phyloP scores from a whole-genome alignment of 768 basidiomycete species.

The Paxillus involutus region DNA sequence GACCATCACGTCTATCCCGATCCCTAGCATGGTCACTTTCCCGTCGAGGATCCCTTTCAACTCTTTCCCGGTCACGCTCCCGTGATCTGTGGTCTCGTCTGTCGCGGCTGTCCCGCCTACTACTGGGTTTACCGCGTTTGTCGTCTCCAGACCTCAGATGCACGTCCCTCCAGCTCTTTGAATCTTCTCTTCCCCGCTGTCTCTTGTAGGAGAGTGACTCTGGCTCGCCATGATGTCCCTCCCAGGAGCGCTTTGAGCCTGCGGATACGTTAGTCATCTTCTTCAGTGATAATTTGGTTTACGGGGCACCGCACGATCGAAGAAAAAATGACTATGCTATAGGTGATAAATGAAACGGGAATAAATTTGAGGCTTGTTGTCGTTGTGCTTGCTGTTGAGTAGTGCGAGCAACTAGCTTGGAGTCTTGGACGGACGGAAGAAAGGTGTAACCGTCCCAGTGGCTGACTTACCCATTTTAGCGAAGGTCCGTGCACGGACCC shows the following conservation, averaged over 20 bases:
- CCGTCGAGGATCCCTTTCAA: constrained; percentile 37
- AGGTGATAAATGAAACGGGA: not conserved
- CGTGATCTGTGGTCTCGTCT: constrained; percentile 34
- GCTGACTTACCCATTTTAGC: constrained; percentile 2
- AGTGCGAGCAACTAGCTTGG: not conserved
- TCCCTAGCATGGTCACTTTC: constrained; percentile 27
- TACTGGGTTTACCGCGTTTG: constrained; percentile 21
- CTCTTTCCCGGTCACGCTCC: constrained; percentile 36
- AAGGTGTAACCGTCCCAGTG: not conserved
- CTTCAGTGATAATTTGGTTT: constrained; percentile 49
- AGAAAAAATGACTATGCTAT: constrained; percentile 26
- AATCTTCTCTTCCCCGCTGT: constrained; percentile 51
- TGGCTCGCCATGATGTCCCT: constrained; percentile 46
- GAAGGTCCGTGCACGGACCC: constrained; percentile 17
- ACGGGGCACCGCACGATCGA: constrained; percentile 82
- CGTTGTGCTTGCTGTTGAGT: constrained; percentile 1
- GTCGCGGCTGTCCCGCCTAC: constrained; percentile 39
- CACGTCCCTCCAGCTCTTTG: constrained; percentile 70
- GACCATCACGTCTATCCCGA: constrained; percentile 27
- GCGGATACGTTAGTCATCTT: constrained; percentile 80
- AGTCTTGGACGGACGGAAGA: not conserved
- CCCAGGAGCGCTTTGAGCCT: constrained; percentile 83
- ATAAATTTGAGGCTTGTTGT: not conserved
- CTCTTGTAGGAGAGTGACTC: constrained; percentile 48
- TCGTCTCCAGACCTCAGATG: constrained; percentile 44